A percentile compares a stretch with the other conserved stretches of the same genome.
These are phyloP conservation scores for Kodamaea lidongshanica DNA, from an alignment of 805 yeast genomes.

Conservation along the genomic window DNA sequence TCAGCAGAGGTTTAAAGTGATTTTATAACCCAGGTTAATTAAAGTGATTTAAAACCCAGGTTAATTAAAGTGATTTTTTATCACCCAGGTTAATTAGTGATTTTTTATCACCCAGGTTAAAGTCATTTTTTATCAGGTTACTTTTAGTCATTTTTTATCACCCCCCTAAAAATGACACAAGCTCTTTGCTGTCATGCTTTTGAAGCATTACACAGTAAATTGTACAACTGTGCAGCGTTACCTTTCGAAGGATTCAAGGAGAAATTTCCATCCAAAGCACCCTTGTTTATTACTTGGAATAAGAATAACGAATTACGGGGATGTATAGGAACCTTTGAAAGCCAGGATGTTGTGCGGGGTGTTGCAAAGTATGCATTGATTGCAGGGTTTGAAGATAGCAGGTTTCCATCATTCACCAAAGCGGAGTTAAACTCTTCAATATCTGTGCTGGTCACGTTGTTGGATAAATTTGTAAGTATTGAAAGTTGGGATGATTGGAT, in stretches of 20 bases:
- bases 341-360: slow-evolving; percentile 50
- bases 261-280: slow-evolving; percentile 29
- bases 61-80: no score
- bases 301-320: slow-evolving; percentile 59
- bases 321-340: slow-evolving; percentile 85
- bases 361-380: slow-evolving; percentile 53
- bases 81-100: no score
- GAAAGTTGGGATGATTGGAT: slow-evolving; percentile 64
- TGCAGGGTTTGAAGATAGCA: slow-evolving; percentile 66
- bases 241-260: slow-evolving; percentile 13
- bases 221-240: slow-evolving; percentile 12
- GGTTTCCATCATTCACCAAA: slow-evolving; percentile 61
- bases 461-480: slow-evolving; percentile 52
- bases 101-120: no score
- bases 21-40: no score
- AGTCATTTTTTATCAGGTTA: not conserved
- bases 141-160: not conserved
- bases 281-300: slow-evolving; percentile 89
- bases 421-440: slow-evolving; percentile 48
- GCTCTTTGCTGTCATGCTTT: slow-evolving; percentile 35
- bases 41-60: no score
- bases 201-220: slow-evolving; percentile 22
- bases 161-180: slow-evolving; percentile 28
- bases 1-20: no score
- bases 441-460: slow-evolving; percentile 58